Evolutionary conservation across 176 grass and related monocot species (phyloP), one percentile per base, ranked within the genome.

Genomic region (Oryza glaberrima): DNA sequence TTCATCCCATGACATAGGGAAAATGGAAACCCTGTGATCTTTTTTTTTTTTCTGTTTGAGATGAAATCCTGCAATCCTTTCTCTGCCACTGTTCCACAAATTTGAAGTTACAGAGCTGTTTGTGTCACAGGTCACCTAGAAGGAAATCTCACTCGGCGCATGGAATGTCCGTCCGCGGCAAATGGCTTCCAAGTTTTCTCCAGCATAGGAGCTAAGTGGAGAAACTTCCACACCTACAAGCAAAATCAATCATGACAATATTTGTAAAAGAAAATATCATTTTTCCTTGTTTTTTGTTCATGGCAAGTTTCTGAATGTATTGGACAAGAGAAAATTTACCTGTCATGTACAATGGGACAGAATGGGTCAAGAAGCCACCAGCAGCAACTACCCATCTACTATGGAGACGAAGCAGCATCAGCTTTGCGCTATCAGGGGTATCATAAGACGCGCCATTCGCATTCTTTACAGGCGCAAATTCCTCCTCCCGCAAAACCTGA

Each of bases 301-400:
- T 35, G 61, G 17, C 15, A 79, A 49, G 48, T 70, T 79, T 81
- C 77, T 30, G 26, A 17, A 75, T 25, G 61, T 23, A 1, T 2
- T 61, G 4, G 65, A 11, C 25, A 38, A 58, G 15, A 81, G 41
- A 61, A 65, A 36, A 79, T 64, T 54, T 92, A 94, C 96, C 96
- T 76, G 96, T 99, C 85, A 99, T 87, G 74, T 96, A 99, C 68
- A 96, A 85, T n/a, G 96, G 96, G 61, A 99, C 91, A 3, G 96
- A 99, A 78, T 99, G 93, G 8, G 93, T 99, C 70, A 99, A 87
- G 85, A 96, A 99, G 49, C 96, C 96, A 46, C 94, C 96, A 49
- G 96, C 96, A 48, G 96, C 90, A n/a, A 99, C 93, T 0, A 99
- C 96, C 96, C 96, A 99, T 83, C 96, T 92, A 81, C 94, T 99